Evolutionary conservation across 345 rosid genomes (phyloP).

Genomic region (Aethionema arabicum): DNA sequence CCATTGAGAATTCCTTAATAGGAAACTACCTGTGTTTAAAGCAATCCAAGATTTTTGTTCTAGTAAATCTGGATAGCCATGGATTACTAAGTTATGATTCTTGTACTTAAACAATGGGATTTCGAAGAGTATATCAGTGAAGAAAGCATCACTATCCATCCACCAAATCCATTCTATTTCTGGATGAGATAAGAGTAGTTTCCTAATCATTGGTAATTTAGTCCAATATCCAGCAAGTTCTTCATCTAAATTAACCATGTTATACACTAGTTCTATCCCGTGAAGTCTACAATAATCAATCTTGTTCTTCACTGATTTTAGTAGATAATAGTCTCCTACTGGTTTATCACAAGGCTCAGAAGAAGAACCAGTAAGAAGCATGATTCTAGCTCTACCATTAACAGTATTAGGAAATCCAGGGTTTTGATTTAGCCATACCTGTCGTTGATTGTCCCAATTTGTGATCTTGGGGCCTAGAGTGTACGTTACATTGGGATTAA

Average conservation of each 20-base stretch:
- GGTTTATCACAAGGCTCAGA: conserved; percentile 88
- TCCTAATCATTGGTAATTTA: conserved; percentile 85
- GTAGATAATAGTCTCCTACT: conserved; percentile 76
- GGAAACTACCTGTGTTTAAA: conserved; percentile 81
- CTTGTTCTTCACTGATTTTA: conserved; percentile 86
- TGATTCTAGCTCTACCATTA: conserved; percentile 67
- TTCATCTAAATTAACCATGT: conserved; percentile 86
- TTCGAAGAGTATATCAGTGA: conserved; percentile 92
- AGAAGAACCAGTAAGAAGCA: conserved; percentile 81
- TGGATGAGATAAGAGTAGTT: conserved; percentile 86
- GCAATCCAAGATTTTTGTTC: conserved; percentile 94
- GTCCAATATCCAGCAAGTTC: conserved; percentile 95
- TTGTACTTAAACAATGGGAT: conserved; percentile 61
- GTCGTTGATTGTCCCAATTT: conserved; percentile 73
- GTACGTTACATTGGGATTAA: conserved; percentile 55
- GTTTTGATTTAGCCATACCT: conserved; percentile 71
- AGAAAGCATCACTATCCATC: conserved; percentile 99
- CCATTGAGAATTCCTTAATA: conserved; percentile 95
- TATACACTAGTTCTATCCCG: conserved; percentile 92
- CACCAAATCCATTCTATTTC: conserved; percentile 98
- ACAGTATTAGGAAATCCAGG: conserved; percentile 71
- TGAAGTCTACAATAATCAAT: conserved; percentile 96
- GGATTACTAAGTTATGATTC: conserved; percentile 73
- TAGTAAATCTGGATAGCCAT: conserved; percentile 83
- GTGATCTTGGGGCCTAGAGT: conserved; percentile 68